These are phyloP conservation scores for Phoenix roebelenii DNA, from an alignment of 176 grass and related monocot species.

Conservation along the genomic window DNA sequence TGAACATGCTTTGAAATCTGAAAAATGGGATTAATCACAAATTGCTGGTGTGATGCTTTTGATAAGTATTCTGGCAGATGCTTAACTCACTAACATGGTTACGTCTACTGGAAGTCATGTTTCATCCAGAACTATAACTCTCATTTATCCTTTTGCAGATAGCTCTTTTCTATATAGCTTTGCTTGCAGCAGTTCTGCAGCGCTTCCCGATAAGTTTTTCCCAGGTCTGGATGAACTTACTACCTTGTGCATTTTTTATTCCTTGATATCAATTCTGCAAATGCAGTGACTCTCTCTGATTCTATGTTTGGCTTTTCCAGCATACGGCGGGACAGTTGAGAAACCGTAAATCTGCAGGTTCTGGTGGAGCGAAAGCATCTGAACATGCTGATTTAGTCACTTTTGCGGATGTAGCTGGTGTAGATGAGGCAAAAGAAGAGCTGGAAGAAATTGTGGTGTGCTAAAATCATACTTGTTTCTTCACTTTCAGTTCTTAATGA, in stretches of 20 bases:
- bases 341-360: slow-evolving; percentile 57
- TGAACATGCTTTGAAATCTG: too few relatives aligned
- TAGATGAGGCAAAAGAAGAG: slow-evolving; percentile 99
- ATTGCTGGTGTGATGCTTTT: too few relatives aligned
- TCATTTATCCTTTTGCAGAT: slow-evolving; percentile 34
- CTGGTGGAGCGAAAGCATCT: slow-evolving; percentile 51
- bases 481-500: background rate
- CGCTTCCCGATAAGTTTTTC: slow-evolving; percentile 81
- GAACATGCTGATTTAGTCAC: slow-evolving; percentile 77
- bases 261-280: too few relatives aligned
- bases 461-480: background rate
- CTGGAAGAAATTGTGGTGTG: slow-evolving; percentile 99
- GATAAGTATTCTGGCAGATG: too few relatives aligned
- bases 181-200: slow-evolving; percentile 82
- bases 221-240: slow-evolving; percentile 33
- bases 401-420: slow-evolving; percentile 98
- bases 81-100: too few relatives aligned
- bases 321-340: slow-evolving; percentile 83
- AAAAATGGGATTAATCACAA: too few relatives aligned
- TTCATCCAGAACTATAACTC: too few relatives aligned
- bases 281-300: background rate
- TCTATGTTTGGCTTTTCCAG: slow-evolving; percentile 42
- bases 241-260: background rate
- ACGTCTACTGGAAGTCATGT: background rate
- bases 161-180: slow-evolving; percentile 85